These are phyloP conservation scores for Blastocystis sp. DNA, from an alignment of 352 stramenopile genomes.

Conservation along the genomic window DNA sequence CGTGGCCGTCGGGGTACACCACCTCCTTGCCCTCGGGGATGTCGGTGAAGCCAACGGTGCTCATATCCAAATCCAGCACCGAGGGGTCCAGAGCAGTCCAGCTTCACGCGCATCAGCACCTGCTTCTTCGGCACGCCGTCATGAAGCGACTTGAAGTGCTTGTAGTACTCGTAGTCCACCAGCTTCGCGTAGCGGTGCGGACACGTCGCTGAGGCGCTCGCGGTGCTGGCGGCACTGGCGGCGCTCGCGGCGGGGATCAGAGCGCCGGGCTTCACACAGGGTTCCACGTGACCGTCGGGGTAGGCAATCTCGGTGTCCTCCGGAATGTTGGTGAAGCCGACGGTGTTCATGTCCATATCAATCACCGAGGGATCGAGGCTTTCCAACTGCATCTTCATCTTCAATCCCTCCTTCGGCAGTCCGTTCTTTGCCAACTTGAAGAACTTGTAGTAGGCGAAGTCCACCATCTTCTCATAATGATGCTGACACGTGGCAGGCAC, in stretches of 20 bases:
- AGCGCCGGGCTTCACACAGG: background rate
- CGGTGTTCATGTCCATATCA: slow-evolving; percentile 72
- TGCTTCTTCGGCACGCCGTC: slow-evolving; percentile 82
- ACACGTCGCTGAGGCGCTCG: slow-evolving; percentile 3
- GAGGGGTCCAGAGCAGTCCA: slow-evolving; percentile 71
- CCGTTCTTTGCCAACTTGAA: slow-evolving; percentile 76
- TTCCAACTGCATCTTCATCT: slow-evolving; percentile 81
- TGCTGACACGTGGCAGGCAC: slow-evolving; percentile 57
- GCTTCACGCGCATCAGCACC: slow-evolving; percentile 81
- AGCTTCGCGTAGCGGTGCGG: slow-evolving; percentile 75
- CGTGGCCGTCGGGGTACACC: slow-evolving; percentile 33
- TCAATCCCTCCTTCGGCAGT: slow-evolving; percentile 80
- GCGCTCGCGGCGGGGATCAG: background rate
- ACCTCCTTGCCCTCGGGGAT: slow-evolving; percentile 42
- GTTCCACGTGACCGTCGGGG: slow-evolving; percentile 39
- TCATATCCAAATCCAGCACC: slow-evolving; percentile 54
- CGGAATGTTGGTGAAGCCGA: slow-evolving; percentile 46
- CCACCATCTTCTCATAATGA: slow-evolving; percentile 51
- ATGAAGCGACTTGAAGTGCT: slow-evolving; percentile 83
- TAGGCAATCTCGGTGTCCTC: slow-evolving; percentile 2
- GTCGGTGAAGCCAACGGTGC: slow-evolving; percentile 41
- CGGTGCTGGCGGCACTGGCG: background rate
- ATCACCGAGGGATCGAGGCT: slow-evolving; percentile 78
- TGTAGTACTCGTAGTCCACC: slow-evolving; percentile 80
- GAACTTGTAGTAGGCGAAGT: slow-evolving; percentile 41